Base-by-base conservation (phyloP, 192 early-diverging fungal species). In the Coemansia sp. region DNA sequence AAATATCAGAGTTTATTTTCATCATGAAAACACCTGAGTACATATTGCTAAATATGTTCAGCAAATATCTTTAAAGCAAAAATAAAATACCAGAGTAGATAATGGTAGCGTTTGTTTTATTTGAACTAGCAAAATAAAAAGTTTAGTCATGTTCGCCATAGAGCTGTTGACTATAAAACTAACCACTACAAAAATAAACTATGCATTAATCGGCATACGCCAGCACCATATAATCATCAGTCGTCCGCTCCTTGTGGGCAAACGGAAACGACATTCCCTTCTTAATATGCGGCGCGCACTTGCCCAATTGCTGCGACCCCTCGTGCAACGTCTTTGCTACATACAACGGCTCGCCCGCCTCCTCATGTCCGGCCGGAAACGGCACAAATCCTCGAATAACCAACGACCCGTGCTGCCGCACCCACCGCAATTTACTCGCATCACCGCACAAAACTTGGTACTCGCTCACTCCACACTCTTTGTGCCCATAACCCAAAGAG, bases 371-470 rank as follows among this genome's bases (percentile, higher is more conserved):
- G 3, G 72, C 82, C 0, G 63, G 65, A 10, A 74, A 69, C 11
- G 64, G 75, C 31, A 60, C 68, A 68, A 68, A 72, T 14, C 67
- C 75, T 26, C 67, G 48, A 39, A 84, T 66, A 35, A 72, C 71
- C 25, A 86, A 58, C 16, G 57, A 5, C 25, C 85, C 84, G 0
- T 72, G 53, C 57, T 81, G 74, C 16, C 72, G 69, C 23, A 86
- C 72, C 82, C 85, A 88, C 21, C 77, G 65, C 47, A 90, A 71
- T 37, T 62, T 72, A 63, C 72, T 83, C 12, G 85, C 83, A 47
- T 80, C 77, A 27, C 88, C 88, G 62, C 85, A 84, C 51, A 90
- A 77, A 2, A 90, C 81, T 65, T 87, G 80, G 65, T 85, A 88
- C 43, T 83, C 75, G 23, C 58, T 22, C 22, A 85, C 53, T 6